These are phyloP conservation scores for Dothideomycetes sp. DNA, from an alignment of 2,329 filamentous ascomycete species.

Conservation along the genomic window DNA sequence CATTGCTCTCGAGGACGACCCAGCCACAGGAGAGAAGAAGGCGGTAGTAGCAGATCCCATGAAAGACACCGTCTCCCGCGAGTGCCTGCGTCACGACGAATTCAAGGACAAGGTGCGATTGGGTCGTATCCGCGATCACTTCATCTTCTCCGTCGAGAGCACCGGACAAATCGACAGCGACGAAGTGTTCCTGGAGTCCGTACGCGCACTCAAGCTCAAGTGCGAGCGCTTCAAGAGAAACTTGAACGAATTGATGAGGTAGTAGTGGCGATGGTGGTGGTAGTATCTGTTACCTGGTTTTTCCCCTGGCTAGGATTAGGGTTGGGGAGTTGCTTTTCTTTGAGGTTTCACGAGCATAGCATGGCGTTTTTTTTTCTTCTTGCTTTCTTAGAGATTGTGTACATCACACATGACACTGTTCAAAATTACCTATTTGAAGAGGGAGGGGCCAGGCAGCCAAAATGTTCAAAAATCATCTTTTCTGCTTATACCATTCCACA, in stretches of 20 bases:
- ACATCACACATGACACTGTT: slow-evolving; percentile 6
- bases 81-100: slow-evolving; percentile 82
- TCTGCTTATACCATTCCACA: no score
- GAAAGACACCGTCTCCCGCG: slow-evolving; percentile 89
- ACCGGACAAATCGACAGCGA: slow-evolving; percentile 92
- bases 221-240: slow-evolving; percentile 64
- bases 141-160: slow-evolving; percentile 94
- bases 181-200: slow-evolving; percentile 80
- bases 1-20: slow-evolving; percentile 69
- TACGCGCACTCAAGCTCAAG: slow-evolving; percentile 79
- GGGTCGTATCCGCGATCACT: slow-evolving; percentile 83
- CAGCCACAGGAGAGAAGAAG: slow-evolving; percentile 63
- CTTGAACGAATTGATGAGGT: slow-evolving; percentile 38
- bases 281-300: no score
- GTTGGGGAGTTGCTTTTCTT: not conserved
- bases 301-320: slow-evolving; percentile 4
- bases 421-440: not conserved
- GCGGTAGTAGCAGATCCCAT: slow-evolving; percentile 82
- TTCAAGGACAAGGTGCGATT: slow-evolving; percentile 95
- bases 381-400: no score
- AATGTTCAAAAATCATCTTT: slow-evolving; percentile 1
- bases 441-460: no score
- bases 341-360: slow-evolving; percentile 14
- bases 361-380: slow-evolving; percentile 15
- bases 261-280: slow-evolving; percentile 4